phyloP scores from a whole-genome alignment of 768 basidiomycete genomes.

The Dioszegia aurantiaca region DNA sequence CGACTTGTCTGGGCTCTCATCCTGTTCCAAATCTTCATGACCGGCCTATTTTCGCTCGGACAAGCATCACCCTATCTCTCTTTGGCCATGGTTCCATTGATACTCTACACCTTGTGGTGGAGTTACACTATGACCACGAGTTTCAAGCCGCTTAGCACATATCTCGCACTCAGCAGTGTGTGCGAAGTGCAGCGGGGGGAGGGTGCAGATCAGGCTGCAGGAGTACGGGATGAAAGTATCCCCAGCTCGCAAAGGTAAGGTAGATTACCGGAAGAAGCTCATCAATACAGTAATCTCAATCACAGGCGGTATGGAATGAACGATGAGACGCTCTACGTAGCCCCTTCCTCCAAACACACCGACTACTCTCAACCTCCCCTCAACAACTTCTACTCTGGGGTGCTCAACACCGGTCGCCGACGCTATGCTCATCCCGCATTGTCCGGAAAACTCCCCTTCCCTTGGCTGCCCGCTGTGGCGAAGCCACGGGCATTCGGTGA shows the following conservation, averaged over 20 bases:
- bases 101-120: conserved; percentile 73
- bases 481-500: conserved; percentile 70
- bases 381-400: conserved; percentile 89
- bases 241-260: conserved; percentile 80
- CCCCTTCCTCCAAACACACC: conserved; percentile 86
- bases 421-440: conserved; percentile 94
- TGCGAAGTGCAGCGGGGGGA: conserved; percentile 87
- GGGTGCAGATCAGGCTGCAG: conserved; percentile 72
- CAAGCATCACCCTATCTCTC: conserved; percentile 55
- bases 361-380: conserved; percentile 97
- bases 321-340: conserved; percentile 91
- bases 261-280: neutral
- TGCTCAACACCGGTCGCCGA: conserved; percentile 90
- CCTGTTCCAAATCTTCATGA: conserved; percentile 95
- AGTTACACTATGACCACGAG: conserved; percentile 70
- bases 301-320: conserved; percentile 85
- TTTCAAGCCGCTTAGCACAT: conserved; percentile 72
- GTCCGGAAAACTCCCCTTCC: conserved; percentile 85
- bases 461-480: conserved; percentile 89
- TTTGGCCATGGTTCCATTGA: conserved; percentile 69
- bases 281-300: conserved; percentile 63
- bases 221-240: conserved; percentile 75
- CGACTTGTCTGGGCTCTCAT: conserved; percentile 88
- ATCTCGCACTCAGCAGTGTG: conserved; percentile 68
- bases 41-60: conserved; percentile 78